These are phyloP conservation scores for Arxiozyma heterogenica DNA, from an alignment of 1,139 yeast species.

Conservation along the genomic window DNA sequence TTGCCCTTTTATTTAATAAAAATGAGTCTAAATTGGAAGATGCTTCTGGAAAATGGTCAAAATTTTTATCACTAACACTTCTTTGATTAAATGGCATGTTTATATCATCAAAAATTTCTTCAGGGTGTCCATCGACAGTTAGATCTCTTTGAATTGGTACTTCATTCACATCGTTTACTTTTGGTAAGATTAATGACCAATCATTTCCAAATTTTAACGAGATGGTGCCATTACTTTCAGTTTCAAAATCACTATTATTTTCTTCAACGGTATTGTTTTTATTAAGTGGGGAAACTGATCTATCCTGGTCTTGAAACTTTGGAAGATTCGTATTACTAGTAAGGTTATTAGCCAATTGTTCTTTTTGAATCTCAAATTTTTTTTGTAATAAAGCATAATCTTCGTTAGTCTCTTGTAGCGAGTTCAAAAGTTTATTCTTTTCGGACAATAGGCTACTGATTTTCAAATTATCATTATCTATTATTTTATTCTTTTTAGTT, in stretches of 20 bases:
- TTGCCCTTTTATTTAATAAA: constrained; percentile 4
- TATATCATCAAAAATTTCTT: neutral
- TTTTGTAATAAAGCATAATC: constrained; percentile 24
- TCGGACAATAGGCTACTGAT: constrained; percentile 2
- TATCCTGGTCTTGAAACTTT: neutral
- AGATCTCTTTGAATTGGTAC: neutral
- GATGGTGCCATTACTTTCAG: neutral
- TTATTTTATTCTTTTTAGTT: neutral
- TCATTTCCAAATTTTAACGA: constrained; percentile 5
- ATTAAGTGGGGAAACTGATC: neutral
- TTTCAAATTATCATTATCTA: neutral
- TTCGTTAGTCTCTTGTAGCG: constrained; percentile 15
- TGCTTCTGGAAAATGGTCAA: constrained; percentile 1
- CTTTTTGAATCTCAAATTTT: constrained; percentile 23
- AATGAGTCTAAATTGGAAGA: neutral
- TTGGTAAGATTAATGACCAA: constrained; percentile 3
- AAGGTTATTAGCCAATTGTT: constrained; percentile 17
- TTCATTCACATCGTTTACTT: neutral
- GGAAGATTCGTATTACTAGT: neutral
- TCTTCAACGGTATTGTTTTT: neutral
- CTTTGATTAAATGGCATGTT: neutral
- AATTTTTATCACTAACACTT: neutral
- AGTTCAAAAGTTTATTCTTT: constrained; percentile 8
- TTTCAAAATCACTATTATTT: neutral
- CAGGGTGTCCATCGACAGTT: neutral